Base-by-base conservation (phyloP, 2,329 filamentous ascomycete genomes). In the Xylariaceae sp. region DNA sequence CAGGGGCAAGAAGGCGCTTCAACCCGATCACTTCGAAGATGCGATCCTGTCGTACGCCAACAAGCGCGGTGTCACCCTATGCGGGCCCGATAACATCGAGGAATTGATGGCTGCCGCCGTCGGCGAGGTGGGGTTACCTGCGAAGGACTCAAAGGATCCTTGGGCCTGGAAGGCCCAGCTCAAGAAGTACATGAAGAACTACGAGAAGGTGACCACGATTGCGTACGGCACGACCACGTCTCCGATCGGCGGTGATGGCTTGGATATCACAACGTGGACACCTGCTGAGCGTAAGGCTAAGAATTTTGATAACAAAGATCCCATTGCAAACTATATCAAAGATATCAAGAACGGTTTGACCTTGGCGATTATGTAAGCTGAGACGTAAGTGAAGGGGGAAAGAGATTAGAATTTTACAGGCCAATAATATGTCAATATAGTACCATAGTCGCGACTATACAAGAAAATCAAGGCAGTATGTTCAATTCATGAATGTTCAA, bases 281-380 rank as follows among this genome's bases (percentile, higher is more conserved):
- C 57, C 58, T 16, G 61, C 63, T 1, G 61, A 73, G 41, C 68
- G 74, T 30, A 75, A 72, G 61, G 42, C 27, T 15, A 37, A 51
- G 3, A 57, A 50, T 13, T 76, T 70, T 32, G 26, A 62, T 4
- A 59, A 64, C 1, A 75, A 72, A 54, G 74, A 77, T 40, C 71
- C 73, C 2, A 36, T 78, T 3, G 26, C 41, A 61, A 57, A 66
- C 13, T 63, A 67, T 13, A 58, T 75, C 1, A 60, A 71, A 6
- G 66, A 65, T 1, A 53, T 77, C n/a, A 75, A 74, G 61, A 13
- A 71, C 6, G 75, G 74, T 2, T 24, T 68, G 59, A 50, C 74
- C 1, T 52, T 74, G 54, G 50, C 43, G 13, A 44, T 53, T 8
- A 30, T 32, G 18, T 60, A 32, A 60, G 27, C 6, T 15, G 16